Percentiles rank a stretch among this genome's conserved stretches.
These are phyloP conservation scores for Brassica nigra DNA, from an alignment of 345 rosid genomes.

Conservation along the genomic window DNA sequence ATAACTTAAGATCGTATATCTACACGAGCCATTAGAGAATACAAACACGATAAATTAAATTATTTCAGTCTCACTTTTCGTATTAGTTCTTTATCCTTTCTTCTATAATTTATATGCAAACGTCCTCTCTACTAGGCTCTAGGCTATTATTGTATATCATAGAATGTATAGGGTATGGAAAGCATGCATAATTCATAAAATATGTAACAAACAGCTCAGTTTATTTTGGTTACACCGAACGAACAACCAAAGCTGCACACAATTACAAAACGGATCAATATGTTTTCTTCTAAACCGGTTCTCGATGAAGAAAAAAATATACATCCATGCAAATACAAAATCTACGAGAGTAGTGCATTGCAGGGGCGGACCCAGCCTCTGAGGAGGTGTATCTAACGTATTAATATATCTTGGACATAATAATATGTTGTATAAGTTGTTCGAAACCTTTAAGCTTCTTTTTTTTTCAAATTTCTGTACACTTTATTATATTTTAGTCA, in stretches of 20 bases:
- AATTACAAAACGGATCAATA: neutral
- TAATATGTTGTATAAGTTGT: no score
- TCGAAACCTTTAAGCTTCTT: no score
- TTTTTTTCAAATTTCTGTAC: no score
- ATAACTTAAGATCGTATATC: conserved; percentile 7
- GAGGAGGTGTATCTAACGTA: no score
- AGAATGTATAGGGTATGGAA: neutral
- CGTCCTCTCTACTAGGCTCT: neutral
- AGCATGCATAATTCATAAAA: neutral
- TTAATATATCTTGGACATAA: no score
- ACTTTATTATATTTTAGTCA: no score
- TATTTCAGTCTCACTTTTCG: neutral
- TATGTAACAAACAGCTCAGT: neutral
- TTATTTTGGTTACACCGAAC: neutral
- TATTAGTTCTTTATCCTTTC: conserved; percentile 10
- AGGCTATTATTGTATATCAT: neutral
- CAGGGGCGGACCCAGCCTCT: no score
- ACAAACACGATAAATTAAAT: conserved; percentile 3
- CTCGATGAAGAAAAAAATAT: conserved; percentile 11
- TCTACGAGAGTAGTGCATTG: neutral
- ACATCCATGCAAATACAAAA: neutral
- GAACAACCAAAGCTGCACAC: conserved; percentile 8
- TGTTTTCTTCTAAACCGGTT: conserved; percentile 30
- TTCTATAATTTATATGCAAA: neutral
- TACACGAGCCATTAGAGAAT: conserved; percentile 15